A percentile compares a stretch with the other conserved stretches of the same genome.
phyloP scores from a whole-genome alignment of 164 flowering plant species.

The Vitis amurensis region DNA sequence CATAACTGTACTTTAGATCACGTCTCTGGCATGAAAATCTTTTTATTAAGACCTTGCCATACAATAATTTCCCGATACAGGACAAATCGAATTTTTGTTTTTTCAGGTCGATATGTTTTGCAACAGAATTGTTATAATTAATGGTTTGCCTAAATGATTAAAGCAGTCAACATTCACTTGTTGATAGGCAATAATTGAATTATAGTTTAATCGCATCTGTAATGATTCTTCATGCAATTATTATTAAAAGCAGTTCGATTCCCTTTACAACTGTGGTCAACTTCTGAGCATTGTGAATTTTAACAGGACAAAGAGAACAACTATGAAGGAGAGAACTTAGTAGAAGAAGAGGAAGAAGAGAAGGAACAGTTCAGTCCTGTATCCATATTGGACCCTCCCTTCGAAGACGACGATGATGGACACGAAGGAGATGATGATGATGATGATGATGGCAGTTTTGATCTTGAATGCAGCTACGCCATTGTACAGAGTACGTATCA shows the following conservation, averaged over 20 bases:
- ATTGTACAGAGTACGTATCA: conserved; percentile 64
- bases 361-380: conserved; percentile 92
- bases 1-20: conserved; percentile 19
- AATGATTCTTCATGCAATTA: no score
- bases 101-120: not conserved
- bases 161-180: no score
- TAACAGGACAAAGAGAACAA: conserved; percentile 23
- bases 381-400: conserved; percentile 78
- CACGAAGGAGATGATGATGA: conserved; percentile 19
- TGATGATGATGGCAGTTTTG: conserved; percentile 31
- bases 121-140: no score
- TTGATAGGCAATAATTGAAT: no score
- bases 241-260: no score
- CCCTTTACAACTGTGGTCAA: no score
- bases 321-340: conserved; percentile 16
- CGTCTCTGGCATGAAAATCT: conserved; percentile 38
- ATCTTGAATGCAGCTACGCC: conserved; percentile 68
- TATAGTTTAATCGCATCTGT: no score
- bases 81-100: conserved; percentile 24
- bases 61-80: conserved; percentile 12
- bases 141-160: no score
- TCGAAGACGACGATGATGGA: conserved; percentile 49
- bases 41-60: conserved; percentile 10
- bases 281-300: not conserved
- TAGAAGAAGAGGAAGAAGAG: conserved; percentile 59